Evolutionary conservation across 176 grass and related monocot species (phyloP).

Genomic region (Pontederia crassipes): DNA sequence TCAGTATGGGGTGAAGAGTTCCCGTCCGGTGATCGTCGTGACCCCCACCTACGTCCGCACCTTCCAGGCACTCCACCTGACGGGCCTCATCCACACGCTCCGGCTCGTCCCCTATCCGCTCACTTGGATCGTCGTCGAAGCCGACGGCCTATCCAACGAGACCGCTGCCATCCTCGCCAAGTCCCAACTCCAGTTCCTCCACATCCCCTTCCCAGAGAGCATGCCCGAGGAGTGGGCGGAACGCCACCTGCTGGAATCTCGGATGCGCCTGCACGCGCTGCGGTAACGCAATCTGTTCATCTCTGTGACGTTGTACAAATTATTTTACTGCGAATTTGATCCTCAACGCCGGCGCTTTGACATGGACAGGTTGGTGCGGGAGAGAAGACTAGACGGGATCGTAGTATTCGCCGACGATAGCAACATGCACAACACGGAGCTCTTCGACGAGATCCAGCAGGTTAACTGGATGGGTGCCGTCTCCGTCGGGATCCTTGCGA

Average conservation of each 20-base stretch:
- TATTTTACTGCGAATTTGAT: too few relatives aligned
- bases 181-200: slow-evolving; percentile 12
- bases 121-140: slow-evolving; percentile 35
- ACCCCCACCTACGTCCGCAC: slow-evolving; percentile 35
- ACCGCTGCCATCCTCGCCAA: slow-evolving; percentile 3
- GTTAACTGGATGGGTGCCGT: slow-evolving; percentile 52
- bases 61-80: slow-evolving; percentile 29
- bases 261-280: slow-evolving; percentile 33
- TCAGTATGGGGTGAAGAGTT: slow-evolving; percentile 9
- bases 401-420: slow-evolving; percentile 96
- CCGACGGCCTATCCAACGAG: slow-evolving; percentile 4
- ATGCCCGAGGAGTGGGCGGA: slow-evolving; percentile 10
- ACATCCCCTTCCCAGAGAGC: slow-evolving; percentile 7
- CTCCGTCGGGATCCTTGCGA: slow-evolving; percentile 5
- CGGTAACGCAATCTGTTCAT: slow-evolving; percentile 6
- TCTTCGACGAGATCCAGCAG: slow-evolving; percentile 92
- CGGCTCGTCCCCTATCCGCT: slow-evolving; percentile 25
- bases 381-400: slow-evolving; percentile 48
- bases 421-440: slow-evolving; percentile 65
- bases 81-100: slow-evolving; percentile 31
- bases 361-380: slow-evolving; percentile 6
- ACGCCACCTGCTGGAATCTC: slow-evolving; percentile 15
- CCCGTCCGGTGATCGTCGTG: slow-evolving; percentile 23
- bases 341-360: too few relatives aligned
- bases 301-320: too few relatives aligned